A percentile compares a stretch with the other conserved stretches of the same genome.
phyloP scores from a whole-genome alignment of 805 yeast genomes.

The Lipomyces japonicus region DNA sequence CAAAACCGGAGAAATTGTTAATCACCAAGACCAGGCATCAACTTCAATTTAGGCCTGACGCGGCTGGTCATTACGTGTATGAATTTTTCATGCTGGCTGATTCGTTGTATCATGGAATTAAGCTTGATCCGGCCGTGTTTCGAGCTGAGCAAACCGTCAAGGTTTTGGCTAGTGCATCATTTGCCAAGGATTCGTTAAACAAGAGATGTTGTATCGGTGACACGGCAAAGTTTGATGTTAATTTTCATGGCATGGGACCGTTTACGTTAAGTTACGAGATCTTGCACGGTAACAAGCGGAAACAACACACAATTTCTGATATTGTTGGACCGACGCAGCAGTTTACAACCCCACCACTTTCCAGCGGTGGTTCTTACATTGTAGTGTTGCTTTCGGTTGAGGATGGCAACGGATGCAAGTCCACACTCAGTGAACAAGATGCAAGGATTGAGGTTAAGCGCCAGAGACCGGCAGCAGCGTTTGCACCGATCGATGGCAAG shows the following conservation, averaged over 20 bases:
- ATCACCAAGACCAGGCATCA: constrained; percentile 45
- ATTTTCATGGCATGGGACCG: constrained; percentile 76
- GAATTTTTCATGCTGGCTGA: constrained; percentile 65
- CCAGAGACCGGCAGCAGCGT: constrained; percentile 59
- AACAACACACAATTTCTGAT: constrained; percentile 43
- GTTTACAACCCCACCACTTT: constrained; percentile 54
- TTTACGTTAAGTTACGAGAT: constrained; percentile 67
- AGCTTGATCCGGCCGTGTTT: constrained; percentile 28
- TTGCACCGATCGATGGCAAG: constrained; percentile 42
- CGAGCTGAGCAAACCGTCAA: constrained; percentile 37
- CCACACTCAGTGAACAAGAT: constrained; percentile 62
- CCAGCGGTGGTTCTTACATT: constrained; percentile 68
- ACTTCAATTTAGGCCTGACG: constrained; percentile 68
- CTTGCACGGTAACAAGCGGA: constrained; percentile 50
- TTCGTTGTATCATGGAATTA: constrained; percentile 48
- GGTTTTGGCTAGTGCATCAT: constrained; percentile 42
- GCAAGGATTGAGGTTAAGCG: constrained; percentile 64
- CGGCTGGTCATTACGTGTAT: constrained; percentile 78
- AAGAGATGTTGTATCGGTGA: constrained; percentile 49
- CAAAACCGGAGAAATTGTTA: constrained; percentile 34
- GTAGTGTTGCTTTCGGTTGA: constrained; percentile 59
- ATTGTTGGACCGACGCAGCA: constrained; percentile 40
- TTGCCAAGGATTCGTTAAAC: constrained; percentile 27
- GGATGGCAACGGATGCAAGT: constrained; percentile 77
- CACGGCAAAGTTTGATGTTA: constrained; percentile 48